phyloP scores from a whole-genome alignment of 129 eudicot genomes.

The Centrapalus pauciflorus region DNA sequence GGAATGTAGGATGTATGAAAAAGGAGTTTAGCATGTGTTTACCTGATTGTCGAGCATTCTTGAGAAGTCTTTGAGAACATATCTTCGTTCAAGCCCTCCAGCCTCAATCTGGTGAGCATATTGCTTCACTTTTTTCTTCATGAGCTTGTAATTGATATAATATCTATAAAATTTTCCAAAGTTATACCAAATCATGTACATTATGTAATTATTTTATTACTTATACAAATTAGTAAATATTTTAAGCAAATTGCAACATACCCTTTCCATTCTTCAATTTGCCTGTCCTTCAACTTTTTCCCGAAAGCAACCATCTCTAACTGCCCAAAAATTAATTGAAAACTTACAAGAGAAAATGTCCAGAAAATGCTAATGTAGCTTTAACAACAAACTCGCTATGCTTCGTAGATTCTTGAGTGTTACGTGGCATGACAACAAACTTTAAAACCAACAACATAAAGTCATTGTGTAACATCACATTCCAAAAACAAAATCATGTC shows the following conservation, averaged over 20 bases:
- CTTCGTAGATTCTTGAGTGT: not conserved
- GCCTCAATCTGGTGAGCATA: constrained; percentile 64
- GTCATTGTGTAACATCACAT: not conserved
- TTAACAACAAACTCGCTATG: not conserved
- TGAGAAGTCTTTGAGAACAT: constrained; percentile 90
- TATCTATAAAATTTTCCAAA: constrained; percentile 43
- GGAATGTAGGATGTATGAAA: not conserved
- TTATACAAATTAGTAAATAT: not conserved
- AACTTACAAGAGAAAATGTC: constrained; percentile 1
- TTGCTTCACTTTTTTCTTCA: constrained; percentile 83
- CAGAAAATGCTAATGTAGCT: not conserved
- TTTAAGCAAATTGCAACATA: constrained; percentile 16
- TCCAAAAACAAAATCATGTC: not conserved
- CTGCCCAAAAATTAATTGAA: constrained; percentile 23
- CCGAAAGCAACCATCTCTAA: constrained; percentile 93
- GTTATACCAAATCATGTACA: not conserved
- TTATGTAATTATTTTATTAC: not conserved
- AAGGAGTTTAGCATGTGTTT: not conserved
- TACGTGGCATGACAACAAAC: not conserved
- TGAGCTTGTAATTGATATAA: constrained; percentile 83
- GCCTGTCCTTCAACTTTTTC: constrained; percentile 93
- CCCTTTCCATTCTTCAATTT: constrained; percentile 95
- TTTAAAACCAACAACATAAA: not conserved
- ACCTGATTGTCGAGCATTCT: constrained; percentile 88
- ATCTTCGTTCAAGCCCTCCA: constrained; percentile 67